These are phyloP conservation scores for Thermothielavioides terrestris DNA, from an alignment of 495 filamentous ascomycete species.

Conservation along the genomic window DNA sequence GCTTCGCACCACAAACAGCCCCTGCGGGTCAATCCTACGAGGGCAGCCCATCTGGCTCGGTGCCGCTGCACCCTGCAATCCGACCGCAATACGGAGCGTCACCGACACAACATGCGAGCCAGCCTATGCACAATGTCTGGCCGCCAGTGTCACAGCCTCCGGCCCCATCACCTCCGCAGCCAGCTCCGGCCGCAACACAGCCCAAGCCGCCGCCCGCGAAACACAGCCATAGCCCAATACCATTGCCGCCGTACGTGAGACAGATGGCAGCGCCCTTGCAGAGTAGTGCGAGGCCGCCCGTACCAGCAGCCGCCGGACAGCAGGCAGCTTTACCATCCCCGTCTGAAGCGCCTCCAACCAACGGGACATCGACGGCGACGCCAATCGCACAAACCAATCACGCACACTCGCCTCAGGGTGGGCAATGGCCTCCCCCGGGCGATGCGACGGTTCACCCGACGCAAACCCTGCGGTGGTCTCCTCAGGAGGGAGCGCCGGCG, in stretches of 20 bases:
- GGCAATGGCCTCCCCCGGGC: neutral
- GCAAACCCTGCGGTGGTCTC: neutral
- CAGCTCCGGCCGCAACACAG: neutral
- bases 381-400: neutral
- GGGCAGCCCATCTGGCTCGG: slow-evolving; percentile 11
- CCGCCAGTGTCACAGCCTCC: slow-evolving; percentile 2
- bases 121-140: slow-evolving; percentile 15
- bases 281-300: slow-evolving; percentile 4
- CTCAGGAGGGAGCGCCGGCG: neutral
- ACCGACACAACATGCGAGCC: slow-evolving; percentile 19
- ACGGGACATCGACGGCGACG: neutral
- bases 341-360: neutral
- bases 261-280: slow-evolving; percentile 5
- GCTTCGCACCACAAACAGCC: slow-evolving; percentile 3
- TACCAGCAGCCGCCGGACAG: slow-evolving; percentile 7
- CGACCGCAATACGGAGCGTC: slow-evolving; percentile 34
- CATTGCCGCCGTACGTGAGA: slow-evolving; percentile 24
- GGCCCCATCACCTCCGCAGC: neutral
- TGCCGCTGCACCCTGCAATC: slow-evolving; percentile 39
- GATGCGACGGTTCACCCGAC: neutral
- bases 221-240: slow-evolving; percentile 29
- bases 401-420: neutral
- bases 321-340: neutral
- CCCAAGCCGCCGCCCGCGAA: slow-evolving; percentile 12
- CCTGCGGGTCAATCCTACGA: slow-evolving; percentile 5